A percentile compares a stretch with the other conserved stretches of the same genome.
Conservation (phyloP, 768 basidiomycete species). For the Suillus subalutaceus region DNA sequence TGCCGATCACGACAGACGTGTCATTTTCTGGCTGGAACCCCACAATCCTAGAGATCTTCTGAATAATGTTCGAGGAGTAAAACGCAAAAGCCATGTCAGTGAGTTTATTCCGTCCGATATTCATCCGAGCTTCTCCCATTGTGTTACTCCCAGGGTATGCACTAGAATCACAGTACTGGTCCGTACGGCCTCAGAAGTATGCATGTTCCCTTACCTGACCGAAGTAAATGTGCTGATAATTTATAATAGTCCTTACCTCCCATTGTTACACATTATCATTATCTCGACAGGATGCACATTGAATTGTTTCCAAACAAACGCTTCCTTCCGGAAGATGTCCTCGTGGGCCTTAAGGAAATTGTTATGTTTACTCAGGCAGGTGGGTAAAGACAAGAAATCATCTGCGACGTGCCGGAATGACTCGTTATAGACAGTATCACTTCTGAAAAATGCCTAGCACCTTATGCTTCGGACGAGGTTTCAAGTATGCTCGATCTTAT, state of each 20-base stretch:
- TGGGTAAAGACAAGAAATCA: neutral
- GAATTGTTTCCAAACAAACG: slow-evolving; percentile 17
- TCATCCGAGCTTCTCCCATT: neutral
- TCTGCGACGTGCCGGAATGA: neutral
- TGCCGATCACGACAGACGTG: slow-evolving; percentile 1
- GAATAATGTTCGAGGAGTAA: slow-evolving; percentile 5
- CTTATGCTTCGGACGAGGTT: slow-evolving; percentile 39
- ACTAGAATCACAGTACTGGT: slow-evolving; percentile 15
- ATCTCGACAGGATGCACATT: neutral
- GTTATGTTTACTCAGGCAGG: slow-evolving; percentile 9
- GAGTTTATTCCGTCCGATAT: neutral
- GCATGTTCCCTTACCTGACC: neutral
- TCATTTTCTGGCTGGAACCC: slow-evolving; percentile 10
- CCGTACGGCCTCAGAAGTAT: neutral
- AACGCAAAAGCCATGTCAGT: slow-evolving; percentile 4
- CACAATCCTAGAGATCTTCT: neutral
- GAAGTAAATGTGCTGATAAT: neutral
- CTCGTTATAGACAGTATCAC: slow-evolving; percentile 38
- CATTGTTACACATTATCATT: neutral
- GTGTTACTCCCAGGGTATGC: slow-evolving; percentile 6
- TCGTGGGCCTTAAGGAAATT: slow-evolving; percentile 12
- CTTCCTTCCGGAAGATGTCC: slow-evolving; percentile 20
- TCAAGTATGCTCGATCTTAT: slow-evolving; percentile 37
- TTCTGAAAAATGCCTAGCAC: slow-evolving; percentile 41
- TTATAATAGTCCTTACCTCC: neutral